Percentiles rank a stretch among this genome's conserved stretches.
These are phyloP conservation scores for Hypoxylon perforatum DNA, from an alignment of 495 filamentous ascomycete genomes.

Conservation along the genomic window DNA sequence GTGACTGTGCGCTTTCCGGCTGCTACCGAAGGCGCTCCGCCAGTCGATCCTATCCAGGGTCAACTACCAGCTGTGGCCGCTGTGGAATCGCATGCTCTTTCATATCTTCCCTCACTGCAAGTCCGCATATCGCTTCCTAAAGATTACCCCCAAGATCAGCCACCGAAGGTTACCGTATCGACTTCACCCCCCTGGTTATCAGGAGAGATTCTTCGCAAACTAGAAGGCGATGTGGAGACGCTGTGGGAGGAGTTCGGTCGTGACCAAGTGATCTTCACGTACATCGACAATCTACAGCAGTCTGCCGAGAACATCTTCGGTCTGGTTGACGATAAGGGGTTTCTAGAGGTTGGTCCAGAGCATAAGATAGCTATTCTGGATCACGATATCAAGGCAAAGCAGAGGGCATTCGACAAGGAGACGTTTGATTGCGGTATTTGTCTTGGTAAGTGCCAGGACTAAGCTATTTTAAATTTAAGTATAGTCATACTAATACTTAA, in stretches of 20 bases:
- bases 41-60: conserved; percentile 25
- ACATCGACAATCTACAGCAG: conserved; percentile 88
- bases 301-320: conserved; percentile 80
- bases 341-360: conserved; percentile 64
- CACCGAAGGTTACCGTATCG: conserved; percentile 74
- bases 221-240: conserved; percentile 68
- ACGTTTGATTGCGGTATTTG: conserved; percentile 94
- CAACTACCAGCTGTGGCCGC: conserved; percentile 21
- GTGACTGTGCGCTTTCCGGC: conserved; percentile 76
- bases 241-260: conserved; percentile 88
- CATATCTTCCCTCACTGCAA: conserved; percentile 79
- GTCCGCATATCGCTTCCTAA: conserved; percentile 77
- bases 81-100: conserved; percentile 70
- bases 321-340: conserved; percentile 65
- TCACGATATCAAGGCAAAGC: conserved; percentile 78
- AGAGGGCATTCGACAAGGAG: conserved; percentile 78
- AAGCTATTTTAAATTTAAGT: conserved; percentile 2
- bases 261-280: conserved; percentile 81
- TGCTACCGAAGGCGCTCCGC: conserved; percentile 53
- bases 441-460: conserved; percentile 58
- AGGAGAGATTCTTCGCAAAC: conserved; percentile 59
- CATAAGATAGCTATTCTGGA: conserved; percentile 80
- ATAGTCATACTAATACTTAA: conserved; percentile 36
- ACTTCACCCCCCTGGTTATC: conserved; percentile 79
- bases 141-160: conserved; percentile 75